phyloP scores from a whole-genome alignment of 129 eudicot species.

The Chrysanthemum seticuspe region DNA sequence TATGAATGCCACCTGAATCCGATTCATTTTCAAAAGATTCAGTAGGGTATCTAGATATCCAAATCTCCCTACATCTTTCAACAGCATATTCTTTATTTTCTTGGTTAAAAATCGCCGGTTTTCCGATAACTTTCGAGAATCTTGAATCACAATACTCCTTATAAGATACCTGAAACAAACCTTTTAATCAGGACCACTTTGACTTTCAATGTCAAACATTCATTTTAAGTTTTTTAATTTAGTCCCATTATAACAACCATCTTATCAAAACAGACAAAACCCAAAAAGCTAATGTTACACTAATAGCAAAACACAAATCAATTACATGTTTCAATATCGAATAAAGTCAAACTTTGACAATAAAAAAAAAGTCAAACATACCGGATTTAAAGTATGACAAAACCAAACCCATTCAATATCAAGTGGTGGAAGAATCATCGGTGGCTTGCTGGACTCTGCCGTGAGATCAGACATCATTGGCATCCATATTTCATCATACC shows the following conservation, averaged over 20 bases:
- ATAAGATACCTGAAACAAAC: slow-evolving; percentile 57
- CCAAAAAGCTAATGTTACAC: background rate
- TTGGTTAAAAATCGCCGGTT: slow-evolving; percentile 71
- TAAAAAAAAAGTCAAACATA: slow-evolving; percentile 21
- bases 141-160: slow-evolving; percentile 71
- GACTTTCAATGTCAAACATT: slow-evolving; percentile 16
- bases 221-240: background rate
- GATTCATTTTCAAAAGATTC: slow-evolving; percentile 81
- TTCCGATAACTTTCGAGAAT: slow-evolving; percentile 80
- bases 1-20: slow-evolving; percentile 22
- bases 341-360: background rate
- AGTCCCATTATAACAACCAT: background rate
- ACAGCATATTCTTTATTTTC: slow-evolving; percentile 84
- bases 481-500: slow-evolving; percentile 94
- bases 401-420: slow-evolving; percentile 99
- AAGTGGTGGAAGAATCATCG: slow-evolving; percentile 90
- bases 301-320: background rate
- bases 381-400: slow-evolving; percentile 87
- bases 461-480: slow-evolving; percentile 84
- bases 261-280: background rate
- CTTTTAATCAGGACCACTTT: slow-evolving; percentile 1
- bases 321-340: background rate
- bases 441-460: slow-evolving; percentile 49
- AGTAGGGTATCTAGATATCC: slow-evolving; percentile 60
- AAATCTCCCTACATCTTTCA: slow-evolving; percentile 72